Percentiles rank a stretch among this genome's conserved stretches.
Conservation (phyloP, 345 rosid genomes). For the Draba incana region DNA sequence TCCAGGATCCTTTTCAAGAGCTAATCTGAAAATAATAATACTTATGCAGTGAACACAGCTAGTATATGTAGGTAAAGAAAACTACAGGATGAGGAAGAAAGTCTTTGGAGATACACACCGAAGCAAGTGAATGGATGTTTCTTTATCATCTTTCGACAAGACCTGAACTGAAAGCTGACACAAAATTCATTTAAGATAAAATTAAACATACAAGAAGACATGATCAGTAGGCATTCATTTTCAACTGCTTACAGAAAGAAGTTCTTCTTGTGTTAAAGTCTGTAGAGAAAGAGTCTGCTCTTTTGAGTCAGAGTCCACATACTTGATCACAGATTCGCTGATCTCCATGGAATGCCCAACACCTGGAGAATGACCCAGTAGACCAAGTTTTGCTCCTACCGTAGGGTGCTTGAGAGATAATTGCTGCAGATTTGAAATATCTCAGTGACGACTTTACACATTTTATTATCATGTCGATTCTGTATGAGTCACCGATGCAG, state of each 20-base stretch:
- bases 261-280: conserved; percentile 58
- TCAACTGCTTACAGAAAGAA: conserved; percentile 61
- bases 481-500: conserved; percentile 12
- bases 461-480: conserved; percentile 3
- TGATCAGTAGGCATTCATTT: conserved; percentile 8
- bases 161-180: conserved; percentile 70
- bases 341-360: conserved; percentile 38
- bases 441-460: conserved; percentile 8
- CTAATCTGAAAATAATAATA: conserved; percentile 54
- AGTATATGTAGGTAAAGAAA: background rate
- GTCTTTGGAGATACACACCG: conserved; percentile 45
- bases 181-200: conserved; percentile 35
- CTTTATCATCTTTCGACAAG: conserved; percentile 57
- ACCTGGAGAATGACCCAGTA: conserved; percentile 42
- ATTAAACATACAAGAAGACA: conserved; percentile 9
- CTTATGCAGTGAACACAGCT: conserved; percentile 27
- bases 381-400: conserved; percentile 62
- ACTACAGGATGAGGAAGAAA: background rate
- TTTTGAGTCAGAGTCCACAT: conserved; percentile 43
- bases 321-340: conserved; percentile 32
- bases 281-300: conserved; percentile 43
- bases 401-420: conserved; percentile 63
- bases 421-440: conserved; percentile 57
- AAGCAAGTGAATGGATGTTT: conserved; percentile 58
- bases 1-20: conserved; percentile 82